A percentile compares a stretch with the other conserved stretches of the same genome.
Evolutionary conservation across 768 basidiomycete species (phyloP).

Genomic region (Auricularia auricula-judae): DNA sequence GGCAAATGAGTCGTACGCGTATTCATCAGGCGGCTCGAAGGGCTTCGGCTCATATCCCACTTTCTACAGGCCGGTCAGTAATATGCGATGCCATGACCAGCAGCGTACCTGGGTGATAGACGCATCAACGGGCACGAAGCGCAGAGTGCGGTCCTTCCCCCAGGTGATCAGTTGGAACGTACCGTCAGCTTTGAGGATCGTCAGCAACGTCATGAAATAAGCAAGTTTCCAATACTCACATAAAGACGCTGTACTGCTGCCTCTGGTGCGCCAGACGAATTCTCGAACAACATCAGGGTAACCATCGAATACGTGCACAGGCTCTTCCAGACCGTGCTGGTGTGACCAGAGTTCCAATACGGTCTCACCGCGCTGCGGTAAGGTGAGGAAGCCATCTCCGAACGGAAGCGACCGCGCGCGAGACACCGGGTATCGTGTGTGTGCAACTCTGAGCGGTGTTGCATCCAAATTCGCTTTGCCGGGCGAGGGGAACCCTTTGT

Average conservation of each 20-base stretch:
- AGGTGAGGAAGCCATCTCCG: conserved; percentile 73
- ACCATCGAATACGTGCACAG: conserved; percentile 72
- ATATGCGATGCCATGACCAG: conserved; percentile 43
- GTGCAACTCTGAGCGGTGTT: conserved; percentile 40
- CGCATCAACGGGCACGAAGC: conserved; percentile 79
- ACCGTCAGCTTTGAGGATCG: conserved; percentile 29
- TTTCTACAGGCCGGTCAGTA: conserved; percentile 38
- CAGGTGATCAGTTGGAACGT: conserved; percentile 59
- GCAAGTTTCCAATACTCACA: conserved; percentile 31
- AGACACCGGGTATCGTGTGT: conserved; percentile 87
- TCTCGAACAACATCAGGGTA: conserved; percentile 94
- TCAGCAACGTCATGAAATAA: conserved; percentile 24
- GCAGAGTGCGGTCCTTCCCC: conserved; percentile 84
- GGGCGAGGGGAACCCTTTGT: not conserved
- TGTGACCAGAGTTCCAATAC: conserved; percentile 73
- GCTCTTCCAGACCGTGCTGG: conserved; percentile 26
- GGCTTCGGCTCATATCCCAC: conserved; percentile 44
- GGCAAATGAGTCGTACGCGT: not conserved
- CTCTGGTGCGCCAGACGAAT: conserved; percentile 81
- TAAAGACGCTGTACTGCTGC: conserved; percentile 9
- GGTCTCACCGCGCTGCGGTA: conserved; percentile 83
- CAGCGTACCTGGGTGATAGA: conserved; percentile 53
- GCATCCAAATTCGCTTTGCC: conserved; percentile 14
- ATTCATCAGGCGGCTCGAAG: not conserved
- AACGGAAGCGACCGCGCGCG: conserved; percentile 88